These are phyloP conservation scores for Ilex asprella DNA, from an alignment of 257 asterid species.

Conservation along the genomic window DNA sequence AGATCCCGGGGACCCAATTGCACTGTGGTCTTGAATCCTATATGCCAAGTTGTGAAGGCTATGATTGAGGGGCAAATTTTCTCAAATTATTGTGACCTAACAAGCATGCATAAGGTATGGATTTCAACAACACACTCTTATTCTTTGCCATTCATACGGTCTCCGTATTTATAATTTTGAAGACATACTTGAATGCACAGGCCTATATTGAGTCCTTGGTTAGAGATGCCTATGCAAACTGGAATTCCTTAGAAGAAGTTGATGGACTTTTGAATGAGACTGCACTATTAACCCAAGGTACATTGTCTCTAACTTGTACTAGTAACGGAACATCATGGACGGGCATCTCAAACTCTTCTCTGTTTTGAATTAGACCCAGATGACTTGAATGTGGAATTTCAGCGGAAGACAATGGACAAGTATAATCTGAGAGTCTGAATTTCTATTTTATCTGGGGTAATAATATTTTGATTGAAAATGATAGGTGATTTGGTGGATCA, in stretches of 20 bases:
- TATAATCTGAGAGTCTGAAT: too few species aligned
- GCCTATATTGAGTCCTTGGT: conserved; percentile 30
- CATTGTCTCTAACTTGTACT: neutral
- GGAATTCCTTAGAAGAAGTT: conserved; percentile 47
- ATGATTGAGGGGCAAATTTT: conserved; percentile 29
- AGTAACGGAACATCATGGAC: too few species aligned
- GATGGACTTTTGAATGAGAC: conserved; percentile 28
- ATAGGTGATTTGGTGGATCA: neutral
- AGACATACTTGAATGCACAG: conserved; percentile 14
- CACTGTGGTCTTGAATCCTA: conserved; percentile 32
- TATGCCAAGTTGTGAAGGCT: conserved; percentile 45
- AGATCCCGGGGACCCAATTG: conserved; percentile 23
- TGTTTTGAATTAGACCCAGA: too few species aligned
- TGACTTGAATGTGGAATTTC: too few species aligned
- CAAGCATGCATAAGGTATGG: conserved; percentile 18
- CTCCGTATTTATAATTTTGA: too few species aligned
- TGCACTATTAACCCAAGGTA: conserved; percentile 41
- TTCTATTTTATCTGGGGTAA: too few species aligned
- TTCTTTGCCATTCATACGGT: too few species aligned
- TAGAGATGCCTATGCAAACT: conserved; percentile 42
- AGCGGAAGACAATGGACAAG: too few species aligned
- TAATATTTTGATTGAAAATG: neutral
- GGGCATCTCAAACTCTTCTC: too few species aligned
- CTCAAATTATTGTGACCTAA: conserved; percentile 13
- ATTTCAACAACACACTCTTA: too few species aligned